These are phyloP conservation scores for Fusarium falciforme DNA, from an alignment of 2,329 filamentous ascomycete species.

Conservation along the genomic window DNA sequence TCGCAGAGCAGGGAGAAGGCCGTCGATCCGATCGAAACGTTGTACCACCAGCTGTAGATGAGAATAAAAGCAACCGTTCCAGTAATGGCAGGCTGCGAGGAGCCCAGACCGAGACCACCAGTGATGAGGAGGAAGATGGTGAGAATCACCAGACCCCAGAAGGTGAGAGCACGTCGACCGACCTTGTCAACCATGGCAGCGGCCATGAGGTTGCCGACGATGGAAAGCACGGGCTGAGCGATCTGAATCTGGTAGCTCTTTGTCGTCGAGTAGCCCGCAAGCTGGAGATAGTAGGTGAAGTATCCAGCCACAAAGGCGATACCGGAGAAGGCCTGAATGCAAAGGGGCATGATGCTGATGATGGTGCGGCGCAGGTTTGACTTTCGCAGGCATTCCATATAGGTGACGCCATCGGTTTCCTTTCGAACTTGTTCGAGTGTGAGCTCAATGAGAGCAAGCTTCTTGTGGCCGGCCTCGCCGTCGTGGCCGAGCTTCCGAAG, in stretches of 20 bases:
- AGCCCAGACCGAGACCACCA: conserved; percentile 4
- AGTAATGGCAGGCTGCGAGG: conserved; percentile 2
- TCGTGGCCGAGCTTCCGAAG: conserved; percentile 5
- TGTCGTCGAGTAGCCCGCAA: conserved; percentile 7
- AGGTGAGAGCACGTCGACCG: conserved; percentile 17
- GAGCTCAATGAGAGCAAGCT: conserved; percentile 15
- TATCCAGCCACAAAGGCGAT: conserved; percentile 21
- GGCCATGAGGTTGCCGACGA: conserved; percentile 21
- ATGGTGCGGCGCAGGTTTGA: conserved; percentile 32
- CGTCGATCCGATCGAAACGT: conserved; percentile 18
- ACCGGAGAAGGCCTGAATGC: conserved; percentile 13
- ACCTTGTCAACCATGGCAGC: conserved; percentile 17
- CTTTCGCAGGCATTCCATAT: conserved; percentile 26
- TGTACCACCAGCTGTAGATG: conserved; percentile 28
- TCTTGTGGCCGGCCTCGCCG: conserved; percentile 4
- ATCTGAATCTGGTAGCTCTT: conserved; percentile 14
- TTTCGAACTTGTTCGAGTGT: conserved; percentile 8
- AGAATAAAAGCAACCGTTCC: conserved; percentile 16
- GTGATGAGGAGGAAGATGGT: conserved; percentile 21
- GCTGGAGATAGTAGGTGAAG: conserved; percentile 26
- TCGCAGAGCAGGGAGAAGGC: conserved; percentile 25
- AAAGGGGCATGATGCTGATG: conserved; percentile 19
- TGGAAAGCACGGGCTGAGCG: conserved; percentile 6
- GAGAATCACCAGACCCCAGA: conserved; percentile 20
- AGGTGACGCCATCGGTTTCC: conserved; percentile 22